Conservation (phyloP, 1,284 basidiomycete genomes). For the Boletus sp. region DNA sequence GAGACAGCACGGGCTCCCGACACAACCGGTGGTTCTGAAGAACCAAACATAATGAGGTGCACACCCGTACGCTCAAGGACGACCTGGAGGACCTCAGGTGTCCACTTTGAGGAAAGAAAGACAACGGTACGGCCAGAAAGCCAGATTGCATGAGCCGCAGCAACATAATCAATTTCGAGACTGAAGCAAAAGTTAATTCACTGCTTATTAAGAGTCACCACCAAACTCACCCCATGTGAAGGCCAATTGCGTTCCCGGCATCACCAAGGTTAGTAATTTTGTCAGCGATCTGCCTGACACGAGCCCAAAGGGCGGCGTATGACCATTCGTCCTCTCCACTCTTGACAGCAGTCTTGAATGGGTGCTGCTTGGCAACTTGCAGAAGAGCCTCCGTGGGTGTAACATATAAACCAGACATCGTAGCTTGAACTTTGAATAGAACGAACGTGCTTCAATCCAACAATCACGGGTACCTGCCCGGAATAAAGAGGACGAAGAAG, state of each 20-base stretch:
- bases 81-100: slow-evolving; percentile 20
- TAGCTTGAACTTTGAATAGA: not conserved
- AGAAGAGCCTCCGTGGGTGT: slow-evolving; percentile 31
- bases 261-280: slow-evolving; percentile 17
- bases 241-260: slow-evolving; percentile 19
- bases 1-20: slow-evolving; percentile 16
- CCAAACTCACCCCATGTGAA: slow-evolving; percentile 26
- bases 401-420: slow-evolving; percentile 13
- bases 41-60: slow-evolving; percentile 21
- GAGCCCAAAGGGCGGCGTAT: slow-evolving; percentile 29
- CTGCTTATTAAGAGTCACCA: not conserved
- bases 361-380: slow-evolving; percentile 28
- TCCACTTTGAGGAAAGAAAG: slow-evolving; percentile 30
- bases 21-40: slow-evolving; percentile 7
- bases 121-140: slow-evolving; percentile 24
- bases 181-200: slow-evolving; percentile 1
- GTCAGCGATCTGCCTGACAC: slow-evolving; percentile 23
- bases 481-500: slow-evolving; percentile 8
- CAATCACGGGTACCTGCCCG: slow-evolving; percentile 21
- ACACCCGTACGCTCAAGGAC: slow-evolving; percentile 21
- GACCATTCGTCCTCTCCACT: slow-evolving; percentile 22
- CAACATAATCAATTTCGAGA: slow-evolving; percentile 28
- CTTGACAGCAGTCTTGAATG: slow-evolving; percentile 20
- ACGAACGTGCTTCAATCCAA: slow-evolving; percentile 4
- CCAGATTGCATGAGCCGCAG: slow-evolving; percentile 30